Conservation (phyloP, 1,284 basidiomycete species). For the Trichosporon inkin region DNA sequence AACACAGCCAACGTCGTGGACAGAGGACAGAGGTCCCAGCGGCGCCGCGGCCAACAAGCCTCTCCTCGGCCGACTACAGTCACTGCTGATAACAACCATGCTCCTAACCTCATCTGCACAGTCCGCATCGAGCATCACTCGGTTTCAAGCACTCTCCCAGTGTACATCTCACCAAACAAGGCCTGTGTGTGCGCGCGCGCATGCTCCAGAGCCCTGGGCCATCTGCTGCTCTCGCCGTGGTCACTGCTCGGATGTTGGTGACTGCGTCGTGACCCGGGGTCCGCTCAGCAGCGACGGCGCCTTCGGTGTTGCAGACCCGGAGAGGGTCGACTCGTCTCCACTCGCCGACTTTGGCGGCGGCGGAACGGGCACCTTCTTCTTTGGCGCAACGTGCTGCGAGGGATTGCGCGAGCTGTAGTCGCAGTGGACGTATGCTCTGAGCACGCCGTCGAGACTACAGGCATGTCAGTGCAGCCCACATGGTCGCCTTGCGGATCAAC, state of each 20-base stretch:
- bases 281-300: conserved; percentile 8
- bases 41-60: no score
- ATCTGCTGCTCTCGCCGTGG: no score
- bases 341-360: conserved; percentile 6
- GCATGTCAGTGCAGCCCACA: conserved; percentile 21
- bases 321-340: conserved; percentile 4
- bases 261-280: not conserved
- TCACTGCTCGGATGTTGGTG: not conserved
- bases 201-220: not conserved
- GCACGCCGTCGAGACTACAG: conserved; percentile 47
- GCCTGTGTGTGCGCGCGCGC: not conserved
- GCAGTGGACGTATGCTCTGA: conserved; percentile 52
- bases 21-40: no score
- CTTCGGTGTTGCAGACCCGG: conserved; percentile 14
- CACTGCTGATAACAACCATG: not conserved
- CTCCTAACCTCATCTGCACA: no score
- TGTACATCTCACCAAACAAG: conserved; percentile 2
- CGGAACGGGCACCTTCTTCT: conserved; percentile 10
- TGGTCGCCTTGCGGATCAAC: conserved; percentile 3
- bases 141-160: not conserved
- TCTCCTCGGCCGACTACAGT: no score
- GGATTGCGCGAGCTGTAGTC: conserved; percentile 46
- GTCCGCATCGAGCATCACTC: not conserved
- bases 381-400: conserved; percentile 15
- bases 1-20: no score